phyloP scores from a whole-genome alignment of 306 rosid species.

The Casuarina equisetifolia region DNA sequence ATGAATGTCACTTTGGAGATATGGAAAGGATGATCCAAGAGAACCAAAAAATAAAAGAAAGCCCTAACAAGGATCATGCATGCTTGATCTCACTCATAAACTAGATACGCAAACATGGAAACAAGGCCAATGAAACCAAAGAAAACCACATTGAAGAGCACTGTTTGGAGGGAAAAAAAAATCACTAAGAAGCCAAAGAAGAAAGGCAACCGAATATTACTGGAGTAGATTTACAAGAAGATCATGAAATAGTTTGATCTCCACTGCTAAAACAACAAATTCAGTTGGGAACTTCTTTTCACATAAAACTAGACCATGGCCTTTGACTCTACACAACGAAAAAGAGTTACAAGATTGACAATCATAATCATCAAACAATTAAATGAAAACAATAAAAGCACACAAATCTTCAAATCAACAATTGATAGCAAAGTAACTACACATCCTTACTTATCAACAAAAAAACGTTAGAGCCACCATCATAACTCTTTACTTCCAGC shows the following conservation, averaged over 20 bases:
- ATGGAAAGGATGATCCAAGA: too few relatives aligned
- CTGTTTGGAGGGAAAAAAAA: background rate
- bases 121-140: background rate
- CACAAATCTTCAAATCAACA: background rate
- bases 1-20: background rate
- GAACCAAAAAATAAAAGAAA: too few relatives aligned
- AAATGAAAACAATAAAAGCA: background rate
- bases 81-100: background rate
- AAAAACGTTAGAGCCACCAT: too few relatives aligned
- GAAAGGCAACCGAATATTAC: background rate
- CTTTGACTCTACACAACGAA: background rate
- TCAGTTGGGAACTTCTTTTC: background rate
- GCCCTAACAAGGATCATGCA: background rate
- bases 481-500: background rate
- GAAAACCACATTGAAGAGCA: background rate
- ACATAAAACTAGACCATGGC: background rate
- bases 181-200: background rate
- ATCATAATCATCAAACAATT: background rate
- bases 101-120: background rate
- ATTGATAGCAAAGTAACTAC: background rate
- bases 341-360: background rate
- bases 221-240: background rate
- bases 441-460: background rate
- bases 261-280: background rate
- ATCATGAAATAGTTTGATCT: background rate